Evolutionary conservation across 768 basidiomycete genomes (phyloP).

Genomic region (Boletus vermiculosoides): DNA sequence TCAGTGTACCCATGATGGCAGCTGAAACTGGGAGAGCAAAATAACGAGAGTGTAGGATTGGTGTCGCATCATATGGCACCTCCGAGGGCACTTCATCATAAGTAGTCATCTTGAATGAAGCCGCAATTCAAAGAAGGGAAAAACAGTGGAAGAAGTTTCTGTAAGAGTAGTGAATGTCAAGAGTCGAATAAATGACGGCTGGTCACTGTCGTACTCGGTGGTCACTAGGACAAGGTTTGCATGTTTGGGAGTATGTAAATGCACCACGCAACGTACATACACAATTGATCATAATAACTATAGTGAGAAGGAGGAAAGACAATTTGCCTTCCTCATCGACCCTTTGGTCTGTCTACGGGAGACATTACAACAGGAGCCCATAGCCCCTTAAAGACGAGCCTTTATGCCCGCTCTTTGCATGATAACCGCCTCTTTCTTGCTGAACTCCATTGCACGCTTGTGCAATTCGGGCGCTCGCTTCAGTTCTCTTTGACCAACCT

Average conservation of each 20-base stretch:
- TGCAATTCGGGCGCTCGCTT: slow-evolving; percentile 66
- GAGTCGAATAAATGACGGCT: background rate
- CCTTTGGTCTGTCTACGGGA: background rate
- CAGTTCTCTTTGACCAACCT: slow-evolving; percentile 88
- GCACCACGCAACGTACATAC: background rate
- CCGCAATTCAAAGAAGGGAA: background rate
- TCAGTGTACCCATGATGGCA: slow-evolving; percentile 57
- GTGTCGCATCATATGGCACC: slow-evolving; percentile 29
- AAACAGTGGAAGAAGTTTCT: background rate
- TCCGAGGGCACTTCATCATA: slow-evolving; percentile 6
- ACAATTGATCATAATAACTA: background rate
- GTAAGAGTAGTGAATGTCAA: background rate
- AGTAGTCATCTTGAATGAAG: slow-evolving; percentile 17
- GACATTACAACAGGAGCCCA: background rate
- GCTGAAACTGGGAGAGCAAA: slow-evolving; percentile 62
- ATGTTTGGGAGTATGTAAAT: background rate
- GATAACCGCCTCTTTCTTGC: slow-evolving; percentile 60
- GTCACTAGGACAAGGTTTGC: background rate
- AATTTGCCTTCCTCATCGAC: background rate
- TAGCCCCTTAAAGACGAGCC: slow-evolving; percentile 43
- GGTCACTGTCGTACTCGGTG: background rate
- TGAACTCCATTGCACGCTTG: slow-evolving; percentile 51
- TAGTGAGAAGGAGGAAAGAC: background rate
- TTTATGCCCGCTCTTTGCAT: slow-evolving; percentile 62
- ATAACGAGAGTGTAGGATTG: slow-evolving; percentile 45